Conservation (phyloP, 306 rosid species). For the Vigna angularis region DNA sequence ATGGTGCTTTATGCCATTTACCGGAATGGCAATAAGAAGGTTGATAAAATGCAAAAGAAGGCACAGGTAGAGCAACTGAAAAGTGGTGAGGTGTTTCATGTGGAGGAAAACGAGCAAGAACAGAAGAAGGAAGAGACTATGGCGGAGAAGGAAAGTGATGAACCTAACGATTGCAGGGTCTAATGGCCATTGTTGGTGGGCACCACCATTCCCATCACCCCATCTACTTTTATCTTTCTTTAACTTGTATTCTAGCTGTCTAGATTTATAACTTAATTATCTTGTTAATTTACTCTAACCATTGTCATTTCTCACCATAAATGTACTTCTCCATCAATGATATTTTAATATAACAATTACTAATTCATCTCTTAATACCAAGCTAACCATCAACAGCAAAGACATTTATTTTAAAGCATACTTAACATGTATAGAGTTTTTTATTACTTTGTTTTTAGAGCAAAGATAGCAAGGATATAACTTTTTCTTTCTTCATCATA, state of each 20-base stretch:
- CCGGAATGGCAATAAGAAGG: constrained; percentile 52
- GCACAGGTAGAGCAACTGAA: constrained; percentile 37
- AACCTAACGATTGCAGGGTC: background rate
- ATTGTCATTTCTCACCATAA: background rate
- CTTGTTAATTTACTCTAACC: background rate
- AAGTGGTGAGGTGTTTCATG: background rate
- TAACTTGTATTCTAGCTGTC: constrained; percentile 11
- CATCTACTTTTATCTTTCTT: background rate
- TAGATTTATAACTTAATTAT: background rate
- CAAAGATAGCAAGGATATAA: too few relatives aligned
- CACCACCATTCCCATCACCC: constrained; percentile 2
- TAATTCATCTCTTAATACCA: background rate
- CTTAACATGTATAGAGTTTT: background rate
- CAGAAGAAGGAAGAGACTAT: background rate
- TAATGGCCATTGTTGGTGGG: constrained; percentile 9
- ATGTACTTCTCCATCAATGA: background rate
- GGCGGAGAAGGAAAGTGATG: constrained; percentile 9
- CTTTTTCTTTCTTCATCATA: too few relatives aligned
- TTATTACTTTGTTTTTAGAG: too few relatives aligned
- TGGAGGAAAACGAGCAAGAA: constrained; percentile 12
- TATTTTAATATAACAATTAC: background rate
- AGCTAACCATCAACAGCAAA: background rate
- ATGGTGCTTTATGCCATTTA: constrained; percentile 74
- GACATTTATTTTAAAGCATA: background rate
- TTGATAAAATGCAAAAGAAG: constrained; percentile 33